Evolutionary conservation across 2,329 filamentous ascomycete genomes (phyloP), one percentile per base, ranked within the genome.

Genomic region (Arthrocladium fulminans): DNA sequence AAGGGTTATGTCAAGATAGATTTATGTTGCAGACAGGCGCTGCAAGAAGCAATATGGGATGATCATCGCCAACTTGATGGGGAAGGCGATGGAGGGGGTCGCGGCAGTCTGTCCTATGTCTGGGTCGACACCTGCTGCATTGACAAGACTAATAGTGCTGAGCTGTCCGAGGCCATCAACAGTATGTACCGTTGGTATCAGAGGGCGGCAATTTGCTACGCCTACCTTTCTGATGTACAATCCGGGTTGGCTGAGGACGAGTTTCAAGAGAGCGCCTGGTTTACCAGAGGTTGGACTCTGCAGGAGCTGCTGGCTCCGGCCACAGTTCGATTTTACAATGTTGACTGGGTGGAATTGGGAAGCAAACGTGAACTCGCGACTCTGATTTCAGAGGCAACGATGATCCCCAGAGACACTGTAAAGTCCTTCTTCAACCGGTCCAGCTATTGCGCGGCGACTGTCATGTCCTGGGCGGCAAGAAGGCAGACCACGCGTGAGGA

Each of bases 391-490:
- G n/a, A n/a, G n/a, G n/a, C n/a, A n/a, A n/a, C n/a, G n/a, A n/a
- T n/a, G n/a, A n/a, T n/a, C n/a, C n/a, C n/a, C 13, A 35, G 32
- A n/a, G 32, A 35, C 13, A 35, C 17, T n/a, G n/a, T 15, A 7
- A 35, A 35, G 32, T n/a, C n/a, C n/a, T n/a, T n/a, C n/a, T n/a
- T n/a, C n/a, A n/a, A n/a, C n/a, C n/a, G n/a, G n/a, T n/a, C n/a
- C n/a, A n/a, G n/a, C n/a, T n/a, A n/a, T n/a, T n/a, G n/a, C n/a
- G n/a, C n/a, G n/a, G n/a, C 67, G 0, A 60, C 62, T 22, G 62
- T 65, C 15, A 69, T 69, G 67, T 65, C 61, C 3, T 71, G 63
- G 66, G 67, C 60, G 29, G 64, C 63, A 10, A 51, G 47, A 17
- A 60, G 61, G 15, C 47, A 56, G 2, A 71, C 69, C 0, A 61